Evolutionary conservation across 257 asterid genomes (phyloP), one percentile per base, ranked within the genome.

Genomic region (Ballota nigra): DNA sequence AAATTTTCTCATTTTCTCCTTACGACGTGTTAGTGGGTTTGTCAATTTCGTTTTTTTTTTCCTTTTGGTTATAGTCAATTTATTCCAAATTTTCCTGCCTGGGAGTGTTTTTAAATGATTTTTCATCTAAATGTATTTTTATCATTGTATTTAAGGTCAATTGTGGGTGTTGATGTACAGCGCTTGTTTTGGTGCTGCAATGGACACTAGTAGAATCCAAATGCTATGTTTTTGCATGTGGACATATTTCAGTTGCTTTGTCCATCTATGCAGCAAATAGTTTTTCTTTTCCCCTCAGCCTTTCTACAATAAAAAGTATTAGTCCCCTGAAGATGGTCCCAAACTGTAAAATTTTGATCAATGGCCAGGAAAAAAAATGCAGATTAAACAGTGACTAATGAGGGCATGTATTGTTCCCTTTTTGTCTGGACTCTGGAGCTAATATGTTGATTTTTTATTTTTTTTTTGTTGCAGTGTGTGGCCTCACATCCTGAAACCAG

Each of bases 401-500:
- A 68, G 53, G 34, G 56, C 15, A 67, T 23, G 8, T 69, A 13
- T 31, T 41, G n/a, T 16, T 45, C 16, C 58, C 66, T 61, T 22
- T 15, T 5, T 74, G n/a, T 67, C 72, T 40, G 15, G 6, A 19
- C 55, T n/a, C 53, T 15, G 51, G 60, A 55, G 68, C 74, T 82
- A 56, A 76, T 60, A 49, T 36, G 18, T 23, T 24, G 38, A 16
- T 80, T 55, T 75, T 40, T 45, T 22, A 75, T 55, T 80, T 55
- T 75, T 40, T 45, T 22, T 77, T 55, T 76, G 68, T 79, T 83
- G 83, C 94, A 94, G 99, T 89, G 98, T 63, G 98, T 94, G 80
- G 99, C 99, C 68, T 91, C 97, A 59, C 99, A 94, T 81, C 86
- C 92, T 0, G 89, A 89, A 75, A 94, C 99, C 28, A 88, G 97